Evolutionary conservation across 768 basidiomycete species (phyloP).

Genomic region (Candolleomyces aberdarensis): DNA sequence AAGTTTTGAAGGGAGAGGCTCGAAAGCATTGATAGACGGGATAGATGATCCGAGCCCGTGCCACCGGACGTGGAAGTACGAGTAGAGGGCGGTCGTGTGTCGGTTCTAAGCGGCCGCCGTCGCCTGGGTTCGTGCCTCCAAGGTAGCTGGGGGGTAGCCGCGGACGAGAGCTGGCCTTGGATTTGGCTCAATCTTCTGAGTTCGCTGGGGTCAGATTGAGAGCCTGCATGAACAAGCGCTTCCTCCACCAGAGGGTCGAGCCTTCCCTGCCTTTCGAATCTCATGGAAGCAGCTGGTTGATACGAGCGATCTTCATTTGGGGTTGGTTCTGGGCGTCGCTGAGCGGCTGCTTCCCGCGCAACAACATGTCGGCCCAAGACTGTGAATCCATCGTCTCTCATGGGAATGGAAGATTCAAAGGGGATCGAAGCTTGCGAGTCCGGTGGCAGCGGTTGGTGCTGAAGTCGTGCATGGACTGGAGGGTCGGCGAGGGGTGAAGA

Average conservation of each 20-base stretch:
- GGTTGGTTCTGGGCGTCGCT: conserved; percentile 9
- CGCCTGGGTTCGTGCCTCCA: conserved; percentile 2
- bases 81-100: not conserved
- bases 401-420: not conserved
- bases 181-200: conserved; percentile 11
- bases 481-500: not conserved
- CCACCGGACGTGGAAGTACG: not conserved
- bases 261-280: no score
- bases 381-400: conserved; percentile 34
- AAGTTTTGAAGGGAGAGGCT: conserved; percentile 37
- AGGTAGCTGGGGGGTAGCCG: not conserved
- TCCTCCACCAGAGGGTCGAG: no score
- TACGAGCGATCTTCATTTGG: not conserved
- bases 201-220: conserved; percentile 7
- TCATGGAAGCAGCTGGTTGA: no score
- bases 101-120: conserved; percentile 1
- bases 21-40: conserved; percentile 37
- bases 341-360: conserved; percentile 21
- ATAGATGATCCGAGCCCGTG: not conserved
- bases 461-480: not conserved
- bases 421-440: not conserved
- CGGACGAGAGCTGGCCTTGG: conserved; percentile 5
- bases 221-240: not conserved
- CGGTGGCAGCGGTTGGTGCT: conserved; percentile 2
- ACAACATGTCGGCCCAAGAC: conserved; percentile 38